These are phyloP conservation scores for Podospora pseudocomata DNA, from an alignment of 495 filamentous ascomycete species.

Conservation along the genomic window DNA sequence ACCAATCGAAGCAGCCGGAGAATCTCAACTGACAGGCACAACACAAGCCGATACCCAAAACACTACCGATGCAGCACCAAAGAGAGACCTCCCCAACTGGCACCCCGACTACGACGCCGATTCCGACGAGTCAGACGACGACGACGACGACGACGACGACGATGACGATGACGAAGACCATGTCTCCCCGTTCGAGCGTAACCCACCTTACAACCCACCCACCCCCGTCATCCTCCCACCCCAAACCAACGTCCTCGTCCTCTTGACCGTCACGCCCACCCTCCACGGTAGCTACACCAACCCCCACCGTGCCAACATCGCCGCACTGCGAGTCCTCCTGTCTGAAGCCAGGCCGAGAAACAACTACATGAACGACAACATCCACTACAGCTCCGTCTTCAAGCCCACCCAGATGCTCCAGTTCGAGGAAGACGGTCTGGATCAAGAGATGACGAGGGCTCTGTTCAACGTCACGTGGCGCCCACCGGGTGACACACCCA, in stretches of 20 bases:
- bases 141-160: neutral
- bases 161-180: neutral
- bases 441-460: neutral
- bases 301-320: neutral
- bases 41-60: neutral
- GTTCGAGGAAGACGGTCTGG: neutral
- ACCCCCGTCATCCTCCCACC: neutral
- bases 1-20: neutral
- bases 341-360: neutral
- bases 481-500: neutral
- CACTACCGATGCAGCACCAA: neutral
- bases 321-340: neutral
- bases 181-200: neutral
- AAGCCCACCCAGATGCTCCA: neutral
- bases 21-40: neutral
- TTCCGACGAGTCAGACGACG: neutral
- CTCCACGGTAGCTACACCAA: neutral
- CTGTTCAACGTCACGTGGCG: neutral
- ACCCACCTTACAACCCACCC: neutral
- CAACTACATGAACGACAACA: constrained; percentile 1
- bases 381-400: neutral
- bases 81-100: neutral
- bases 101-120: neutral
- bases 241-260: neutral
- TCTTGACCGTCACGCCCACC: neutral